These are phyloP conservation scores for Cutaneotrichosporon sp. DNA, from an alignment of 1,284 basidiomycete species.

Conservation along the genomic window DNA sequence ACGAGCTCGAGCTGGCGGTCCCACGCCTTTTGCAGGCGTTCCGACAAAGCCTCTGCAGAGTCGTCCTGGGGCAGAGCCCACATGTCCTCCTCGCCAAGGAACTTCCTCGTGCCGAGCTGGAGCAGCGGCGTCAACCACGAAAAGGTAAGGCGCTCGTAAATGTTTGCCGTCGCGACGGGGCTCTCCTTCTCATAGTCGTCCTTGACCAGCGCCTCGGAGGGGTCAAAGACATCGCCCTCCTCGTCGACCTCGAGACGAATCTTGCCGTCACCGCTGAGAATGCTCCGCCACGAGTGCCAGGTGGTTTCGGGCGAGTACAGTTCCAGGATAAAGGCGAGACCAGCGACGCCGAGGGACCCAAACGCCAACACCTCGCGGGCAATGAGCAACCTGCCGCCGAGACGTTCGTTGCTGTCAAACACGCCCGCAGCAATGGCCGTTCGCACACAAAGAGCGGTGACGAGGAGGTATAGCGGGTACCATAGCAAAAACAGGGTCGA, in stretches of 20 bases:
- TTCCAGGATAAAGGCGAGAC: constrained; percentile 63
- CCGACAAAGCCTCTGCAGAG: constrained; percentile 65
- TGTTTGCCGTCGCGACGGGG: constrained; percentile 73
- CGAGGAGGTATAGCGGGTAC: constrained; percentile 66
- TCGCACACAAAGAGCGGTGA: constrained; percentile 59
- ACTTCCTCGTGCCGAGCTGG: constrained; percentile 44
- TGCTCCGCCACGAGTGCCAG: constrained; percentile 16
- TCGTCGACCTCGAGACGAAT: constrained; percentile 40
- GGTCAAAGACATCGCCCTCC: constrained; percentile 33
- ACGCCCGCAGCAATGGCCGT: constrained; percentile 52
- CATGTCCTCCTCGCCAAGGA: constrained; percentile 71
- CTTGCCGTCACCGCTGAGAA: constrained; percentile 22
- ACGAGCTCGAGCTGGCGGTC: constrained; percentile 35
- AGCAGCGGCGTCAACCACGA: constrained; percentile 42
- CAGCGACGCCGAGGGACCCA: constrained; percentile 52
- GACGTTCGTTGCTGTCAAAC: constrained; percentile 22
- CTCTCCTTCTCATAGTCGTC: constrained; percentile 58
- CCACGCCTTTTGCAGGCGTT: constrained; percentile 56
- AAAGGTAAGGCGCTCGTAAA: constrained; percentile 55
- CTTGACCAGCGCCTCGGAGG: constrained; percentile 16
- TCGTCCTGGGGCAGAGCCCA: constrained; percentile 63
- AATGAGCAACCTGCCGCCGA: constrained; percentile 28
- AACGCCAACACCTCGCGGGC: constrained; percentile 44
- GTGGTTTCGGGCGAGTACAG: constrained; percentile 62
- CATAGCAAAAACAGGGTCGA: constrained; percentile 74